Base-by-base conservation (phyloP, 1,139 yeast species). In the Yamadazyma conglobata region DNA sequence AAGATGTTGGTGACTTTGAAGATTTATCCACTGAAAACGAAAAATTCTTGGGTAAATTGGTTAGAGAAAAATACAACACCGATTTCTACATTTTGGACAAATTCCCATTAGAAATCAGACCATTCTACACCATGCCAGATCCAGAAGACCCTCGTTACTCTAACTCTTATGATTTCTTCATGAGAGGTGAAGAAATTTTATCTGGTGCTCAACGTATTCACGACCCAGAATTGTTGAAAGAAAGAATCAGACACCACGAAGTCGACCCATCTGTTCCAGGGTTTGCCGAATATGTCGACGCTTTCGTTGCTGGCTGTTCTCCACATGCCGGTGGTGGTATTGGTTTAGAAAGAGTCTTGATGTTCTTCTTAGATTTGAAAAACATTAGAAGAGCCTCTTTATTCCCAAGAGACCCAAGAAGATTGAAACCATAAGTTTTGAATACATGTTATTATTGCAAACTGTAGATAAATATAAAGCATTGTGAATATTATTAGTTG, bases 291-390 rank as follows among this genome's bases (percentile, higher is more conserved):
- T 91, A 93, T 61, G 82, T 87, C 40, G 89, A 89, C 43, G 94
- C 96, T 13, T 91, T 93, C 70, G 68, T 76, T 28, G 89, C 83
- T 56, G 99, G 97, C 13, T 91, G 96, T 72, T 81, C 96, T 44
- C 98, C 99, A 30, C 99, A 91, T 52, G 99, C 96, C 15, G 99
- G 99, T 59, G 99, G 98, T 67, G 99, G 99, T 64, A 91, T 91
- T 58, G 99, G 99, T 50, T 70, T 91, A 46, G 99, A 91, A 68
- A 86, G 99, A 70, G 98, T 91, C 24, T 88, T 91, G 44, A 91
- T 91, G 97, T 91, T 91, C 77, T 91, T 76, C 79, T 75, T 91
- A 58, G 98, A 87, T 55, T 73, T 91, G 69, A 89, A 88, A 70
- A 93, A 91, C 66, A 91, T 91, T 50, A 86, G 99, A 65, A 84